Evolutionary conservation across 805 yeast genomes (phyloP).

Genomic region (Jamesozyma piceae): DNA sequence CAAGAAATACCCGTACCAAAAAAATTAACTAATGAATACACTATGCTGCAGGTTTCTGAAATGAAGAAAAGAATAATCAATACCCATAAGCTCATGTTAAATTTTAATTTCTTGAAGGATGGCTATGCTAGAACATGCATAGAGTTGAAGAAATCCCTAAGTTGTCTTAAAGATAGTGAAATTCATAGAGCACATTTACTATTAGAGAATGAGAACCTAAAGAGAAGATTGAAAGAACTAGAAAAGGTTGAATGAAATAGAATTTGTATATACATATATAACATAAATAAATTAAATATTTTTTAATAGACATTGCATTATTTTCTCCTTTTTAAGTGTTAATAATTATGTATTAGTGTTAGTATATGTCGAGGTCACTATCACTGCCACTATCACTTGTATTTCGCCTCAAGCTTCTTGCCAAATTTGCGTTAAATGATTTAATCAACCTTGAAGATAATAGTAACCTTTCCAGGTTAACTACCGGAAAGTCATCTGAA

Average conservation of each 20-base stretch:
- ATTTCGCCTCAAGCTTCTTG: not conserved
- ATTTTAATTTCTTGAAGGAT: slow-evolving; percentile 27
- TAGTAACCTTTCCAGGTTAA: slow-evolving; percentile 39
- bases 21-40: slow-evolving; percentile 23
- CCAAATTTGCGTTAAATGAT: not conserved
- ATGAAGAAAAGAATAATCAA: slow-evolving; percentile 27
- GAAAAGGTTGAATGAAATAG: not conserved
- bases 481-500: slow-evolving; percentile 39
- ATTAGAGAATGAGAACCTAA: slow-evolving; percentile 32
- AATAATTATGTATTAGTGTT: not conserved
- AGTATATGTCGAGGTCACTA: not conserved
- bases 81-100: slow-evolving; percentile 27
- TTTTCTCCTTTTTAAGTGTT: not conserved
- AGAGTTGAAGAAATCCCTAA: slow-evolving; percentile 28
- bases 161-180: slow-evolving; percentile 32
- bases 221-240: slow-evolving; percentile 18
- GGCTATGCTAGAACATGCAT: slow-evolving; percentile 28
- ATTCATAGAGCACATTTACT: slow-evolving; percentile 30
- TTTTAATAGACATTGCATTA: not conserved
- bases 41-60: slow-evolving; percentile 26
- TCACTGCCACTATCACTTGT: slow-evolving; percentile 6
- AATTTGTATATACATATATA: no score
- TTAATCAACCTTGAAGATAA: slow-evolving; percentile 3
- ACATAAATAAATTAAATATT: not conserved
- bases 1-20: slow-evolving; percentile 9